Conservation (phyloP, 2,329 filamentous ascomycete species). For the Colletotrichum siamense region DNA sequence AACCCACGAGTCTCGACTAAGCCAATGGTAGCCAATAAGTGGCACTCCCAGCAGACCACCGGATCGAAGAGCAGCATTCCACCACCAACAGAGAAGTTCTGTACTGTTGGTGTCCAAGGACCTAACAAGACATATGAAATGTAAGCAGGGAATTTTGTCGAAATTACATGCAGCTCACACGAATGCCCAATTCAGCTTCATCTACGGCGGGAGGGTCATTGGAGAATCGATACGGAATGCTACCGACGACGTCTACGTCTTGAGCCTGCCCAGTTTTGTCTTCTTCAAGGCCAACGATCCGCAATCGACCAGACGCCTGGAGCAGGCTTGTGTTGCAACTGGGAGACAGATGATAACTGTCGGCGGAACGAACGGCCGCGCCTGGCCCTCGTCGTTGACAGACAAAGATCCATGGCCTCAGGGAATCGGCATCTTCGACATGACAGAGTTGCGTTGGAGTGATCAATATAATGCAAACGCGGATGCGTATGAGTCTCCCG, state of each 20-base stretch:
- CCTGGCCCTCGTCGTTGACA: not conserved
- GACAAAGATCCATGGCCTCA: constrained; percentile 38
- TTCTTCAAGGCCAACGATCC: constrained; percentile 34
- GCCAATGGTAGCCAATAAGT: constrained; percentile 20
- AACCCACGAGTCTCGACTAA: not conserved
- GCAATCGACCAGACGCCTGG: constrained; percentile 28
- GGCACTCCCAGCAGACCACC: constrained; percentile 37
- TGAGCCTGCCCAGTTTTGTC: constrained; percentile 42
- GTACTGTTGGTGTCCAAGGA: constrained; percentile 36
- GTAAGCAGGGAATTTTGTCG: constrained; percentile 24
- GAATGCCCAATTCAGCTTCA: constrained; percentile 30
- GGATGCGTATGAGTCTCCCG: too few relatives aligned
- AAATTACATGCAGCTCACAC: not conserved
- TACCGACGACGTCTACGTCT: constrained; percentile 37
- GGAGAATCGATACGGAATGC: constrained; percentile 20
- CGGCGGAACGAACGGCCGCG: constrained; percentile 31
- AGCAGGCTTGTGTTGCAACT: constrained; percentile 39
- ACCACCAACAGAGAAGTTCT: constrained; percentile 31
- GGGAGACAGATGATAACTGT: constrained; percentile 44
- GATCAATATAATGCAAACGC: too few relatives aligned
- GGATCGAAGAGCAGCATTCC: constrained; percentile 32
- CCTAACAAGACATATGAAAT: constrained; percentile 41
- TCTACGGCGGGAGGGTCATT: constrained; percentile 38
- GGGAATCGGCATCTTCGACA: constrained; percentile 44
- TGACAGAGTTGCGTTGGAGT: too few relatives aligned